Percentiles rank a stretch among this genome's conserved stretches.
These are phyloP conservation scores for Fistulinella prunicolor DNA, from an alignment of 768 basidiomycete species.

Conservation along the genomic window DNA sequence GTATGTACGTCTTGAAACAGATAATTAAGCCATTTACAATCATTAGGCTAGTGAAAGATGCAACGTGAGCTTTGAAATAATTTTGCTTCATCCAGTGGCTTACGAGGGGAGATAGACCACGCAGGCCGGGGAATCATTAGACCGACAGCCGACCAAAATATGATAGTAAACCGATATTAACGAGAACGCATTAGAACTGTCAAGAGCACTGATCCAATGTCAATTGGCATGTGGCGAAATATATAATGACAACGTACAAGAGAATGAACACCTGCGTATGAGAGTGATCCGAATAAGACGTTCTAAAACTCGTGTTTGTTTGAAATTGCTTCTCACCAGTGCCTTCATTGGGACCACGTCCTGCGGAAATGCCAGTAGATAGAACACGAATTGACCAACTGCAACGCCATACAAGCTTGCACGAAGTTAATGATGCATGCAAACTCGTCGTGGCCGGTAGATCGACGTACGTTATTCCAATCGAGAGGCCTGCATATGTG, in stretches of 20 bases:
- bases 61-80: background rate
- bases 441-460: background rate
- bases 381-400: constrained; percentile 20
- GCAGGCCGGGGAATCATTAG: background rate
- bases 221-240: background rate
- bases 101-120: constrained; percentile 1
- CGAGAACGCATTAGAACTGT: constrained; percentile 3
- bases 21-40: constrained; percentile 4
- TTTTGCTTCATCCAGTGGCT: background rate
- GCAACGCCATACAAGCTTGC: constrained; percentile 19
- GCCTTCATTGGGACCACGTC: constrained; percentile 10
- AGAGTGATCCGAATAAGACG: background rate
- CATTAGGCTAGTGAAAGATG: background rate
- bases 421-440: background rate
- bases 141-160: constrained; percentile 11
- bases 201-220: constrained; percentile 8
- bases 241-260: constrained; percentile 6
- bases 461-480: constrained; percentile 12
- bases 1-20: background rate
- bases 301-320: background rate
- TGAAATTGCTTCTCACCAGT: constrained; percentile 12
- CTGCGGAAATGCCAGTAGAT: constrained; percentile 15
- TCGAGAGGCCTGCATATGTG: constrained; percentile 7
- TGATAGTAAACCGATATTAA: background rate
- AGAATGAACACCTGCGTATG: constrained; percentile 1